phyloP scores from a whole-genome alignment of 2,329 filamentous ascomycete genomes.

The Calonectria naviculata region DNA sequence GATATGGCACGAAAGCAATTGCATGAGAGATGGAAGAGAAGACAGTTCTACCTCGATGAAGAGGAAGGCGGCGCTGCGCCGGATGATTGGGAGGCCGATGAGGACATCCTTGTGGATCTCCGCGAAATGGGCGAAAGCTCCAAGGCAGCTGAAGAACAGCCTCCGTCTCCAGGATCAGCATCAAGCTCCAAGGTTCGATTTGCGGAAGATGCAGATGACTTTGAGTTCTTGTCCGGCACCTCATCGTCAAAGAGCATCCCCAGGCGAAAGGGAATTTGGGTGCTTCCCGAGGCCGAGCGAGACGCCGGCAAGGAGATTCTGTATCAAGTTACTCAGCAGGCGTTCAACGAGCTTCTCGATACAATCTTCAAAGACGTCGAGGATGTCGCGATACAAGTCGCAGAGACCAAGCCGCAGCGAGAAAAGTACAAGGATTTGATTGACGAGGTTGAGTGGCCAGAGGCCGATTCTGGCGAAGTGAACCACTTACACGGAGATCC shows the following conservation, averaged over 20 bases:
- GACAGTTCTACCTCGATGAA: conserved; percentile 86
- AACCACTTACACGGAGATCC: conserved; percentile 2
- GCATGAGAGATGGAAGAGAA: conserved; percentile 79
- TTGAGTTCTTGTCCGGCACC: conserved; percentile 77
- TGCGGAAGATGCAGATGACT: conserved; percentile 76
- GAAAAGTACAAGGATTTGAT: conserved; percentile 65
- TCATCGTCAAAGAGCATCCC: conserved; percentile 77
- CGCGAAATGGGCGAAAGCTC: conserved; percentile 53
- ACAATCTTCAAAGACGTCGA: conserved; percentile 86
- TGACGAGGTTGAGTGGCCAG: conserved; percentile 49
- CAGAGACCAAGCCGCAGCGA: conserved; percentile 71
- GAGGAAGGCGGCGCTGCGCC: conserved; percentile 81
- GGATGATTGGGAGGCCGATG: conserved; percentile 70
- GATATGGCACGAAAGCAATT: conserved; percentile 64
- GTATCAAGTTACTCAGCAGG: conserved; percentile 89
- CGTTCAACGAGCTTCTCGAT: conserved; percentile 93
- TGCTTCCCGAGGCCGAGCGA: conserved; percentile 81
- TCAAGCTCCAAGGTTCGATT: conserved; percentile 86
- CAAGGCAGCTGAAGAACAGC: conserved; percentile 51
- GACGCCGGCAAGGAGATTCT: conserved; percentile 90
- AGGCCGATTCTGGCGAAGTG: conserved; percentile 43
- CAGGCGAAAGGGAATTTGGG: conserved; percentile 81
- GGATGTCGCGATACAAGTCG: conserved; percentile 76
- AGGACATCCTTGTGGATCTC: conserved; percentile 63
- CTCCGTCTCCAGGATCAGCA: conserved; percentile 67